Percentiles rank a stretch among this genome's conserved stretches.
phyloP scores from a whole-genome alignment of 164 flowering plant genomes.

The Macadamia tetraphylla region DNA sequence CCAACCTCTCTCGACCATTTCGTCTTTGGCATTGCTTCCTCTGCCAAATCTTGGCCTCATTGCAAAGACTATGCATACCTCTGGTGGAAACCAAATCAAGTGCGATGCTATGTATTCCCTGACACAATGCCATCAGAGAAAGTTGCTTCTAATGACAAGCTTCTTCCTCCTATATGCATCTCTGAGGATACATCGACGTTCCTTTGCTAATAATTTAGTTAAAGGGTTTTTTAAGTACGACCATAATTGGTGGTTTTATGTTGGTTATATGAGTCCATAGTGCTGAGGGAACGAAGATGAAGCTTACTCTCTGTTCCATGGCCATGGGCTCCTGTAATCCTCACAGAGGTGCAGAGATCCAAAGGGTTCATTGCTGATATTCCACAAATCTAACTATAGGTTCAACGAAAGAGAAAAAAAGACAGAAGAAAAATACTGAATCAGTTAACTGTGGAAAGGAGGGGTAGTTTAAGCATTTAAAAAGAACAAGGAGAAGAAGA shows the following conservation, averaged over 20 bases:
- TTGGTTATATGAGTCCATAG: neutral
- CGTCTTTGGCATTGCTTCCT: constrained; percentile 68
- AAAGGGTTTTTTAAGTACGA: no score
- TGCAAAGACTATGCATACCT: constrained; percentile 42
- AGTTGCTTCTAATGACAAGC: neutral
- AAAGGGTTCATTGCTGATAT: constrained; percentile 31
- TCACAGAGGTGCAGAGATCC: constrained; percentile 27
- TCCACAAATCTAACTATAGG: neutral
- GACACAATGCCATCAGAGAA: constrained; percentile 22
- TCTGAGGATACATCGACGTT: constrained; percentile 41
- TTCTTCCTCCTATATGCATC: constrained; percentile 43
- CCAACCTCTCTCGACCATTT: constrained; percentile 43
- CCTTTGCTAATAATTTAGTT: no score
- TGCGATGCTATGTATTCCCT: constrained; percentile 57
- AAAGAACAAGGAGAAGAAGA: no score
- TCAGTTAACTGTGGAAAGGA: no score
- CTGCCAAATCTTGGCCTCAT: constrained; percentile 34
- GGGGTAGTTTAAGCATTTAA: no score
- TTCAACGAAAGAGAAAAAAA: no score
- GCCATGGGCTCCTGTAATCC: constrained; percentile 21
- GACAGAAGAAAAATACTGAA: no score
- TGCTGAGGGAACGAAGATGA: constrained; percentile 7
- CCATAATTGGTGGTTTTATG: no score
- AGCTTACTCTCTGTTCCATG: constrained; percentile 19
- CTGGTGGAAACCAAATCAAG: constrained; percentile 50